Base-by-base conservation (phyloP, 257 asterid species). In the Solanum acaule region DNA sequence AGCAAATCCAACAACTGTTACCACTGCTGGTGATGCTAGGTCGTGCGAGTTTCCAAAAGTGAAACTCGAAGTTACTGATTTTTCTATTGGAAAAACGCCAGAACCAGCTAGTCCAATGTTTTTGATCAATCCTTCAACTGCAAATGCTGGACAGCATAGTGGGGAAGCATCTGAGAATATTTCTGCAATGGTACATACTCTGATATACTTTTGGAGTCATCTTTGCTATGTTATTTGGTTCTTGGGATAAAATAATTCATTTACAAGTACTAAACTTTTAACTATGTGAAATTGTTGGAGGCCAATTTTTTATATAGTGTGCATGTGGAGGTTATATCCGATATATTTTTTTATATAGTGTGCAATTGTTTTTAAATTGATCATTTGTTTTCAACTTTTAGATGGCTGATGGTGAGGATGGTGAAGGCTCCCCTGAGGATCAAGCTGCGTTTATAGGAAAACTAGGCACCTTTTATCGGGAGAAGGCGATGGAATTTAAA, bases 401-500 rank as follows among this genome's bases (percentile, higher is more conserved):
- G 98, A 91, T 90, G 91, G 91, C 88, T 65, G 98, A 93, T 88
- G 89, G 87, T 89, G 98, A 93, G 78, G 61, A 63, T 88, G 98
- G 93, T 79, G 96, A 94, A 46, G 98, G 98, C 68, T 93, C 98
- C 29, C 93, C 93, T 75, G 98, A 93, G 86, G 98, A 93, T 52
- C 99, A 96, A 90, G 94, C 93, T 75, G 92, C 94, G 72, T 94
- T 96, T 90, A 90, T 96, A 93, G 93, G 87, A 91, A 96, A 92
- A 88, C 89, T 95, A 85, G 98, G 94, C 90, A 91, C 86, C 86
- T 96, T 95, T 90, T 92, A 94, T 40, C 91, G 93, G 37, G 95
- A 87, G 90, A 93, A 91, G 90, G 93, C 92, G 87, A 88, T 92
- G 92, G 99, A 96, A 56, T 95, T 94, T 86, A 96, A 96, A 89